A percentile compares a stretch with the other conserved stretches of the same genome.
Conservation (phyloP, 768 basidiomycete species). For the Auricularia cornea region DNA sequence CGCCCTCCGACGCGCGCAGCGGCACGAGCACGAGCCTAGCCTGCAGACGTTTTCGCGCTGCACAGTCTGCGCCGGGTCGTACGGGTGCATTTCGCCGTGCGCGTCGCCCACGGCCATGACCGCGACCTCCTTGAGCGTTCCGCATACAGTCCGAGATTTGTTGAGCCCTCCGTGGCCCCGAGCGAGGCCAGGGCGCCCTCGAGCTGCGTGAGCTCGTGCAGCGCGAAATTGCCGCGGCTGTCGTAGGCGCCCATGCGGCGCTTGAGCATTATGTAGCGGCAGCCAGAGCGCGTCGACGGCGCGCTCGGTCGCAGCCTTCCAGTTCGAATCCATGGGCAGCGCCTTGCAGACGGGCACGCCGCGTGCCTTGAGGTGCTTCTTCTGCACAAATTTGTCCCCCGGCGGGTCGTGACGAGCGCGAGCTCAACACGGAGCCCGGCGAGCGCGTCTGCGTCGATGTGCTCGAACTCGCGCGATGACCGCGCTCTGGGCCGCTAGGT, state of each 20-base stretch:
- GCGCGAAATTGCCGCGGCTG: constrained; percentile 83
- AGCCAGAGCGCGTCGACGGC: constrained; percentile 59
- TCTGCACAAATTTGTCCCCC: constrained; percentile 61
- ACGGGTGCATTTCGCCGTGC: constrained; percentile 65
- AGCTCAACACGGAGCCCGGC: constrained; percentile 71
- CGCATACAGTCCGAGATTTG: constrained; percentile 73
- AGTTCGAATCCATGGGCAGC: constrained; percentile 45
- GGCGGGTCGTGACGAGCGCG: constrained; percentile 66
- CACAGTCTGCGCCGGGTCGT: constrained; percentile 90
- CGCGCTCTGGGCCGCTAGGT: constrained; percentile 74
- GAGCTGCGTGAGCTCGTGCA: constrained; percentile 46
- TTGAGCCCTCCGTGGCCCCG: constrained; percentile 45
- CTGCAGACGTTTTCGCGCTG: constrained; percentile 93
- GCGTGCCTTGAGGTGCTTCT: constrained; percentile 42
- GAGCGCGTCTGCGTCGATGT: constrained; percentile 74
- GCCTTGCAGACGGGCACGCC: constrained; percentile 54
- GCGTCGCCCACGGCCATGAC: constrained; percentile 91
- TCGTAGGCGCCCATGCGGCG: constrained; percentile 93
- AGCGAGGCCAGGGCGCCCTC: constrained; percentile 37
- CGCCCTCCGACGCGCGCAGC: constrained; percentile 42
- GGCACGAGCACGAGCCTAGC: constrained; percentile 89
- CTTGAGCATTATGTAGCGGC: constrained; percentile 94
- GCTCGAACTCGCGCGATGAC: constrained; percentile 95
- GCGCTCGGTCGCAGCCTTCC: constrained; percentile 41
- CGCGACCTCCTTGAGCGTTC: constrained; percentile 90